A percentile compares a stretch with the other conserved stretches of the same genome.
Evolutionary conservation across 2,329 filamentous ascomycete genomes (phyloP).

Genomic region (Zymoseptoria pseudotritici): DNA sequence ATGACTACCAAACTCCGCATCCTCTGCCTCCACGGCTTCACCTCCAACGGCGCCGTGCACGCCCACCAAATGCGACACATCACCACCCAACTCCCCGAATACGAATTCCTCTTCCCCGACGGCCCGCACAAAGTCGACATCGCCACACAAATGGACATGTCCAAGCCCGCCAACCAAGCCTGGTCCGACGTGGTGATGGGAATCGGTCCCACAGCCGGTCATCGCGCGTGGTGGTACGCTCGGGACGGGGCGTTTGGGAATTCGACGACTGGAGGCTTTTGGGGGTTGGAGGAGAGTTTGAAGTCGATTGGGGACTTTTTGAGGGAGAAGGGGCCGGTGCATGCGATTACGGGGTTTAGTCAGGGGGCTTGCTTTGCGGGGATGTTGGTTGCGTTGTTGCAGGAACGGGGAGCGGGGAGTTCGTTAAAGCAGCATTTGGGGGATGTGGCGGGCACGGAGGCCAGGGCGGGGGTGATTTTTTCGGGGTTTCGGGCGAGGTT

Average conservation of each 20-base stretch:
- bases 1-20: constrained; percentile 10
- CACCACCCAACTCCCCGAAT: constrained; percentile 11
- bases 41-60: constrained; percentile 15
- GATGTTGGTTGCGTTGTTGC: constrained; percentile 14
- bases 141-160: constrained; percentile 9
- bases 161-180: constrained; percentile 10
- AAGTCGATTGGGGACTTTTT: constrained; percentile 11
- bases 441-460: not conserved
- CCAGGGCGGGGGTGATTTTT: constrained; percentile 14
- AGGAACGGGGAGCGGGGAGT: constrained; percentile 3
- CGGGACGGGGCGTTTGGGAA: constrained; percentile 11
- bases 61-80: constrained; percentile 16
- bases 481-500: constrained; percentile 17
- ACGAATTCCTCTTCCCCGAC: constrained; percentile 17
- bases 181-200: constrained; percentile 15
- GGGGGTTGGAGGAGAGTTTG: constrained; percentile 14
- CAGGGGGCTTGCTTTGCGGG: constrained; percentile 18
- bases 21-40: constrained; percentile 19
- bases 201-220: constrained; percentile 5
- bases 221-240: constrained; percentile 19
- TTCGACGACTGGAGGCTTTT: constrained; percentile 10
- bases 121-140: constrained; percentile 15
- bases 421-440: constrained; percentile 8
- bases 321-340: constrained; percentile 8
- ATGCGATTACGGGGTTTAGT: constrained; percentile 16